Conservation (phyloP, 1,284 basidiomycete genomes). For the Sporisorium scitamineum region DNA sequence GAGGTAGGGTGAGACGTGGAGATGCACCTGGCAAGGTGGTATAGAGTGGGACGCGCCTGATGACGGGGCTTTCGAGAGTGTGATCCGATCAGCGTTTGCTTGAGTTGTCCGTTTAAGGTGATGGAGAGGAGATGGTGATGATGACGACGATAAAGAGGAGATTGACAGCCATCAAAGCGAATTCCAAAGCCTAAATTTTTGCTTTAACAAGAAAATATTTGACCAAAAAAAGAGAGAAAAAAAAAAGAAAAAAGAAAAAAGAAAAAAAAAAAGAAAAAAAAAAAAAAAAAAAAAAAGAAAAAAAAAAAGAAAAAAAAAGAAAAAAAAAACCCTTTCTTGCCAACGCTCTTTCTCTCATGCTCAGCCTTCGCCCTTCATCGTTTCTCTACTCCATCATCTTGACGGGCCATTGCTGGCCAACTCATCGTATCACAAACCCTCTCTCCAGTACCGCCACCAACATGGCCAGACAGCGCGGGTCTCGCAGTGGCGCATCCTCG, state of each 20-base stretch:
- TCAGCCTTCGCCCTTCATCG: not conserved
- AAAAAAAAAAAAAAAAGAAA: conserved; percentile 12
- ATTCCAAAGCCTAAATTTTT: conserved; percentile 3
- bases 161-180: conserved; percentile 70
- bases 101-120: not conserved
- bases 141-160: conserved; percentile 39
- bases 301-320: not conserved
- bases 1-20: too few species aligned
- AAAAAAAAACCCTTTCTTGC: conserved; percentile 14
- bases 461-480: conserved; percentile 18
- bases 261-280: conserved; percentile 11
- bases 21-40: not conserved
- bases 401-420: not conserved
- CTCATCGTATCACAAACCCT: not conserved
- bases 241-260: not conserved
- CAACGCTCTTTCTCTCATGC: not conserved
- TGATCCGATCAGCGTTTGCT: not conserved
- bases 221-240: not conserved
- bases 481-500: conserved; percentile 10
- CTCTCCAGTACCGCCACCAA: not conserved
- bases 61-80: too few species aligned
- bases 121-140: conserved; percentile 2
- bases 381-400: not conserved
- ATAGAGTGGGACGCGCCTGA: too few species aligned
- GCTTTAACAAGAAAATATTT: not conserved